These are phyloP conservation scores for Nelumbo lutea DNA, from an alignment of 164 flowering plant genomes.

Conservation along the genomic window DNA sequence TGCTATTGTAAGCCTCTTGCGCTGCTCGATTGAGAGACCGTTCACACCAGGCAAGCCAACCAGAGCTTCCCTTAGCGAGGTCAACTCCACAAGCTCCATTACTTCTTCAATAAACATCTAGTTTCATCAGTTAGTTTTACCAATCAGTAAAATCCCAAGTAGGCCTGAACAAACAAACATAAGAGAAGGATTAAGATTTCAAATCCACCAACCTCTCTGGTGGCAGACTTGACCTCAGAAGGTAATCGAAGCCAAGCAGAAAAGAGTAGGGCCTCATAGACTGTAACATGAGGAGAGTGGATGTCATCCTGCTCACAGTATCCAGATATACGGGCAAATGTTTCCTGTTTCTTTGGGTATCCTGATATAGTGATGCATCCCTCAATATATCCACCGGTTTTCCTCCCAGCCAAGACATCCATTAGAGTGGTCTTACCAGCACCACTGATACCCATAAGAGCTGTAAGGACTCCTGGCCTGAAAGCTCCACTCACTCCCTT, in stretches of 20 bases:
- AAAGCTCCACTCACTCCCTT: slow-evolving; percentile 32
- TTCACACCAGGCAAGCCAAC: not conserved
- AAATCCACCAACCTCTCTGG: slow-evolving; percentile 19
- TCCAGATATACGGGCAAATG: slow-evolving; percentile 15
- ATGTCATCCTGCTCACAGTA: slow-evolving; percentile 44
- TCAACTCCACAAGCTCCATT: slow-evolving; percentile 30
- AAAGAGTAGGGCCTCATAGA: slow-evolving; percentile 33
- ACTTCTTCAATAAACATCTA: slow-evolving; percentile 29
- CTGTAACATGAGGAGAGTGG: slow-evolving; percentile 42
- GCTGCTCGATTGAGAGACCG: not conserved
- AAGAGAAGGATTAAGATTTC: not conserved
- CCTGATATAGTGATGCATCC: not conserved
- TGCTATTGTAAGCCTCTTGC: not conserved
- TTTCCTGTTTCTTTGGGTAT: not conserved
- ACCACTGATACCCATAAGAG: slow-evolving; percentile 1
- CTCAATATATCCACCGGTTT: not conserved
- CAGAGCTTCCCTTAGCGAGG: slow-evolving; percentile 6
- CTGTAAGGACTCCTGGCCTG: not conserved
- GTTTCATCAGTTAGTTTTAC: not conserved
- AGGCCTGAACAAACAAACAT: not conserved
- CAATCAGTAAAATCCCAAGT: not conserved
- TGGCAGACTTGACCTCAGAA: slow-evolving; percentile 17
- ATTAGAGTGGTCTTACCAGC: not conserved
- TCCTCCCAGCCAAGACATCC: slow-evolving; percentile 1
- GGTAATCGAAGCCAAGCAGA: slow-evolving; percentile 33